Base-by-base conservation (phyloP, 148 eudicot genomes). In the Vaccinium vitisidaea region DNA sequence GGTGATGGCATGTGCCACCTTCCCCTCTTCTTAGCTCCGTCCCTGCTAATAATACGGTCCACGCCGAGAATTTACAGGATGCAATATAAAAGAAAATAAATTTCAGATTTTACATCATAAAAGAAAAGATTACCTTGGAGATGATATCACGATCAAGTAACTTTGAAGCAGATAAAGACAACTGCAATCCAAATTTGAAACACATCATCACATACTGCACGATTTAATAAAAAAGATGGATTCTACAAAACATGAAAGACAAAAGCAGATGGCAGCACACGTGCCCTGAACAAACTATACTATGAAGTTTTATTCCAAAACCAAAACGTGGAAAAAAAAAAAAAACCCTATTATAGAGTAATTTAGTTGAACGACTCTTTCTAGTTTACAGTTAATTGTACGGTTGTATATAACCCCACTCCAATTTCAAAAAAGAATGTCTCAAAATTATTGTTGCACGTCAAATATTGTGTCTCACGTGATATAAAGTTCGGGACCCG, bases 81-180 rank as follows among this genome's bases (percentile, higher is more conserved):
- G 16, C 25, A 48, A 49, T 46, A 49, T 10, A 32, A 82, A 36
- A 39, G 61, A 59, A 59, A 54, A 82, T 49, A 67, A 12, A 49
- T 21, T 56, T 0, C 43, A 3, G 19, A 43, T 23, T 83, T 83
- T 54, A 74, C 56, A 65, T 19, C 16, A 25, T 16, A 18, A 4
- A 53, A 39, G 55, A 25, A 36, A 25, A 83, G 52, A 49, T 71
- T 92, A 93, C 98, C 99, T 93, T 95, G 12, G 99, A 96, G 77
- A 89, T 9, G 43, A 93, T 84, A 76, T 96, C 99, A 46, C 82
- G 93, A 85, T 96, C 98, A 69, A 82, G 91, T 73, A 96, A 87
- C 75, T 92, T 90, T 23, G 93, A 87, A 78, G 99, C 99, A 83
- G 98, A 90, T 43, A 96, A 84, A 49, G 95, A 92, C 73, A 96